phyloP scores from a whole-genome alignment of 1,284 basidiomycete species.

The Tilletiaria anomala region DNA sequence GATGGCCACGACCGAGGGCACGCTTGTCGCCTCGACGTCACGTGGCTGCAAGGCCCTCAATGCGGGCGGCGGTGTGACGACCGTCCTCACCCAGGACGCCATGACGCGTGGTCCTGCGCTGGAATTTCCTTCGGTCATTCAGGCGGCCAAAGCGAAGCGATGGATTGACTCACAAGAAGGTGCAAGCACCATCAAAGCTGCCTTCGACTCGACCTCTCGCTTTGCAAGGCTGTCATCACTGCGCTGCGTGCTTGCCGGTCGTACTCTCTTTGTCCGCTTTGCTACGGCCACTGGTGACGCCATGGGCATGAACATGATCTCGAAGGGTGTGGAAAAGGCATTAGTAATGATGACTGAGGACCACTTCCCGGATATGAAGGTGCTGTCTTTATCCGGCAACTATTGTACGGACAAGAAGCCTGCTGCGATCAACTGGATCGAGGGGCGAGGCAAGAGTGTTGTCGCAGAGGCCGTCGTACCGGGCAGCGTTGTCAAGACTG shows the following conservation, averaged over 20 bases:
- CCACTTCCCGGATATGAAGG: constrained; percentile 80
- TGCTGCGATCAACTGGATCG: constrained; percentile 99
- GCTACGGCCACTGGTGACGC: constrained; percentile 91
- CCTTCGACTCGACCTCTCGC: constrained; percentile 71
- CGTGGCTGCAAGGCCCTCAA: constrained; percentile 97
- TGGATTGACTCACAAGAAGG: constrained; percentile 83
- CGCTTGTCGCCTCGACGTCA: constrained; percentile 90
- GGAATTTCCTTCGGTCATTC: constrained; percentile 70
- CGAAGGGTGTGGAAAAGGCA: constrained; percentile 57
- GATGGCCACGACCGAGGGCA: constrained; percentile 98
- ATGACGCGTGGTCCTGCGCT: constrained; percentile 98
- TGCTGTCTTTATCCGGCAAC: constrained; percentile 88
- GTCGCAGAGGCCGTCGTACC: constrained; percentile 90
- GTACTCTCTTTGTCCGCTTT: constrained; percentile 84
- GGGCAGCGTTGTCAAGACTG: constrained; percentile 68
- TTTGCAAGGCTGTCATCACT: constrained; percentile 34
- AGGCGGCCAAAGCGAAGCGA: constrained; percentile 67
- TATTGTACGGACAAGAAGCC: constrained; percentile 99
- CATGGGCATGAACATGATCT: constrained; percentile 99
- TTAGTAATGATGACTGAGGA: constrained; percentile 60
- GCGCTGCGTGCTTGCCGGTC: constrained; percentile 33
- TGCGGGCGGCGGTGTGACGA: constrained; percentile 83
- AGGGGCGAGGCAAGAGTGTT: constrained; percentile 91
- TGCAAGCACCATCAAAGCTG: constrained; percentile 57
- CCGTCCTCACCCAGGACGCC: constrained; percentile 78